Conservation (phyloP, 768 basidiomycete genomes). For the Boletus pseudo-olivaceus region DNA sequence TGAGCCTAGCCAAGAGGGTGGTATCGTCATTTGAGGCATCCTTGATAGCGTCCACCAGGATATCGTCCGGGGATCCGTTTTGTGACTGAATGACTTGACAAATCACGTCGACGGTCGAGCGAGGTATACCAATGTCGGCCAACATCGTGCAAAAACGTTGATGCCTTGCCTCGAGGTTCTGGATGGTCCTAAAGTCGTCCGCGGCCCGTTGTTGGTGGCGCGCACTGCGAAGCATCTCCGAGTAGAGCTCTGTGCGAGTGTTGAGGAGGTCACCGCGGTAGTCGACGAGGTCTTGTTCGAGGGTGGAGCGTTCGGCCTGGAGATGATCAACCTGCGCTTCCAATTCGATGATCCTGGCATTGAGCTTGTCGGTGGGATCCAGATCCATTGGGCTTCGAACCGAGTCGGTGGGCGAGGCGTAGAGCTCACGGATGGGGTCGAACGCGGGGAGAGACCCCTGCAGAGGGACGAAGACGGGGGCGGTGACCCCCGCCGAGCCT, state of each 20-base stretch:
- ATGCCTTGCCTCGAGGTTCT: slow-evolving; percentile 24
- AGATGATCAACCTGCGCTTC: slow-evolving; percentile 13
- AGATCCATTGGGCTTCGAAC: not conserved
- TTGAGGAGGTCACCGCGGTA: slow-evolving; percentile 27
- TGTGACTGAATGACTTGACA: slow-evolving; percentile 20
- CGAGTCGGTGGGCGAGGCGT: not conserved
- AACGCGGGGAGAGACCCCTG: slow-evolving; percentile 22
- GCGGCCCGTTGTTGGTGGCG: slow-evolving; percentile 24
- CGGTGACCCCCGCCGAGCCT: not conserved
- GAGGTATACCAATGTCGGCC: slow-evolving; percentile 28
- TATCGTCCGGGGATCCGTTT: slow-evolving; percentile 38
- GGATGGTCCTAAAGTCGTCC: slow-evolving; percentile 25
- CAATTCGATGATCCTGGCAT: slow-evolving; percentile 9
- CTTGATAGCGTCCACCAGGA: slow-evolving; percentile 42
- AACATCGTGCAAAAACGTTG: slow-evolving; percentile 24
- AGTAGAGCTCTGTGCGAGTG: slow-evolving; percentile 29
- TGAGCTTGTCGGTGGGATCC: not conserved
- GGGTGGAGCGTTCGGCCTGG: slow-evolving; percentile 11
- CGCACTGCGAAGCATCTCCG: slow-evolving; percentile 25
- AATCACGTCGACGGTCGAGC: slow-evolving; percentile 20
- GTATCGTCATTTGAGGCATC: slow-evolving; percentile 37
- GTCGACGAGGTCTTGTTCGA: slow-evolving; percentile 29
- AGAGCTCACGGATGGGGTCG: slow-evolving; percentile 24
- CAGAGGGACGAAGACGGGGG: slow-evolving; percentile 25
- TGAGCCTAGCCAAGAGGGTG: slow-evolving; percentile 43